phyloP scores from a whole-genome alignment of 2,329 filamentous ascomycete genomes.

The Fusarium sp. region DNA sequence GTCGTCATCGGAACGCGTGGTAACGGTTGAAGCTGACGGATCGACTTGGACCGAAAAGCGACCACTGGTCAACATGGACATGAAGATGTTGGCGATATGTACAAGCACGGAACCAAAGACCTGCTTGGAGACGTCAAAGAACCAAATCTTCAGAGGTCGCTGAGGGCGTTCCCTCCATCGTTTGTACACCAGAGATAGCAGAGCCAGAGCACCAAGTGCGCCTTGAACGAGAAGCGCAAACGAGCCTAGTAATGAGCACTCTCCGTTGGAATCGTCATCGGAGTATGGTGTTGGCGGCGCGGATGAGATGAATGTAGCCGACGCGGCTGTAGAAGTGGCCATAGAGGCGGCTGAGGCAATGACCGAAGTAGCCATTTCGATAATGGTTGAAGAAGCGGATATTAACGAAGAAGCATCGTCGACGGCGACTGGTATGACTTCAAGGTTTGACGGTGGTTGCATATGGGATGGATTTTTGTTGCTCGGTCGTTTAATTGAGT shows the following conservation, averaged over 20 bases:
- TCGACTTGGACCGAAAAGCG: constrained; percentile 77
- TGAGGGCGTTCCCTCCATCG: constrained; percentile 92
- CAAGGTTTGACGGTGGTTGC: constrained; percentile 43
- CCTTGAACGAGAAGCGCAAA: constrained; percentile 93
- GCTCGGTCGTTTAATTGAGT: constrained; percentile 17
- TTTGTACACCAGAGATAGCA: constrained; percentile 92
- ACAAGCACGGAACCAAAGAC: constrained; percentile 93
- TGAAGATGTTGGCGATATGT: constrained; percentile 92
- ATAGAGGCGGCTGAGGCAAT: constrained; percentile 49
- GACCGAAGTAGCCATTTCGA: constrained; percentile 49
- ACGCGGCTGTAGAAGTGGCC: constrained; percentile 45
- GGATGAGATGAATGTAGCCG: constrained; percentile 31
- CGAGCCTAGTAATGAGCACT: constrained; percentile 88
- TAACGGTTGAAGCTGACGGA: constrained; percentile 53
- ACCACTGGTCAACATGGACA: constrained; percentile 95
- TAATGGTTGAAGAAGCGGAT: constrained; percentile 33
- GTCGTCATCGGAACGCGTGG: constrained; percentile 64
- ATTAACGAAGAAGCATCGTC: constrained; percentile 43
- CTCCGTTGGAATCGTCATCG: constrained; percentile 70
- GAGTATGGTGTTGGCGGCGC: constrained; percentile 46
- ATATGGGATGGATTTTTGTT: constrained; percentile 24
- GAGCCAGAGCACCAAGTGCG: constrained; percentile 83
- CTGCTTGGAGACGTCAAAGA: constrained; percentile 97
- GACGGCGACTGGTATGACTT: constrained; percentile 32
- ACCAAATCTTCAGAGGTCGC: constrained; percentile 94